Evolutionary conservation across 345 rosid genomes (phyloP).

Genomic region (Salix caprea): DNA sequence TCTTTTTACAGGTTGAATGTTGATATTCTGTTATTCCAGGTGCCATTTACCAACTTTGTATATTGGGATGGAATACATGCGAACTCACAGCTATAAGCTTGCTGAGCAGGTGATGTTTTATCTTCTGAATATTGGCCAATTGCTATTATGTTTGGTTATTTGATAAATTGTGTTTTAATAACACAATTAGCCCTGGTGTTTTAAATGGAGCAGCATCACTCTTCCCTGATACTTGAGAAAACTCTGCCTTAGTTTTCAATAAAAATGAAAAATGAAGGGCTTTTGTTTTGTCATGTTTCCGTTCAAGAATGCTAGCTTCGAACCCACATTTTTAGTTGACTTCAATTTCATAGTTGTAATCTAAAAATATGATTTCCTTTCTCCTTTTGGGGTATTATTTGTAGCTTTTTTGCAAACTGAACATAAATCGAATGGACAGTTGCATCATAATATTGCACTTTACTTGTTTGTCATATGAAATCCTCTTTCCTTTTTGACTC

Average conservation of each 20-base stretch:
- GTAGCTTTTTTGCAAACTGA: background rate
- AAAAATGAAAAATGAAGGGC: background rate
- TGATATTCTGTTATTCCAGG: slow-evolving; percentile 84
- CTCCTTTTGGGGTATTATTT: background rate
- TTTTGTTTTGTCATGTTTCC: background rate
- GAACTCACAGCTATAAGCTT: slow-evolving; percentile 93
- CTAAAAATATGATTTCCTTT: background rate
- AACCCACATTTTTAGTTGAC: background rate
- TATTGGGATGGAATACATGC: slow-evolving; percentile 98
- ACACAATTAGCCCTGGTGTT: background rate
- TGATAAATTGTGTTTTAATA: background rate
- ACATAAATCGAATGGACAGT: background rate
- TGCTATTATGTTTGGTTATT: background rate
- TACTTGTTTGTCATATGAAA: background rate
- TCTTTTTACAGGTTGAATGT: slow-evolving; percentile 63
- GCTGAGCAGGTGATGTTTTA: slow-evolving; percentile 80
- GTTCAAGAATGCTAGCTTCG: background rate
- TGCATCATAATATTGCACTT: background rate
- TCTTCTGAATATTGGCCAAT: slow-evolving; percentile 1
- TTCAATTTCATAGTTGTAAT: background rate
- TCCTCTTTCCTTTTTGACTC: background rate
- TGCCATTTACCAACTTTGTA: slow-evolving; percentile 94
- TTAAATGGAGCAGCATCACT: background rate
- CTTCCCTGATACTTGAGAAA: background rate
- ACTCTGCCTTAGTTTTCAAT: background rate